phyloP scores from a whole-genome alignment of 1,284 basidiomycete genomes.

The Puccinia triticina region DNA sequence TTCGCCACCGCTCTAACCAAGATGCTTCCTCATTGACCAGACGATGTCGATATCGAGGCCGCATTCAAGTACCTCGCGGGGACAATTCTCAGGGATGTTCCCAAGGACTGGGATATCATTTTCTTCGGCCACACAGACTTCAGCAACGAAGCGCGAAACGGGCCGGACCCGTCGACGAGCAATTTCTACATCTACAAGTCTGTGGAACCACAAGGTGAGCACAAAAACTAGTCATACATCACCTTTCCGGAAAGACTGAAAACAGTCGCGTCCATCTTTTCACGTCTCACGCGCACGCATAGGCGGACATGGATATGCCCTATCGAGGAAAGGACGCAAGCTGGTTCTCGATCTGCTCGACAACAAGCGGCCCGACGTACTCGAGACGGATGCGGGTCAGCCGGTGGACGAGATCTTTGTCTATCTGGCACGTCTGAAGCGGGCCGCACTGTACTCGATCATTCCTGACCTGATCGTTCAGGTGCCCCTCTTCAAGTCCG shows the following conservation, averaged over 20 bases:
- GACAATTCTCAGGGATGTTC: conserved; percentile 44
- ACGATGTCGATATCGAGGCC: conserved; percentile 50
- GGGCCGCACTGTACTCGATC: conserved; percentile 36
- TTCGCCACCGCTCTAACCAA: too few species aligned
- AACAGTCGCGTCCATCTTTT: too few species aligned
- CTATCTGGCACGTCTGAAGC: conserved; percentile 26
- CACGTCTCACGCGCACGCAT: neutral
- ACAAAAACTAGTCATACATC: too few species aligned
- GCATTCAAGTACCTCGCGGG: conserved; percentile 44
- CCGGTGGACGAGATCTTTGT: conserved; percentile 50
- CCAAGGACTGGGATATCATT: conserved; percentile 46
- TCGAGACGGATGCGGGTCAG: conserved; percentile 39
- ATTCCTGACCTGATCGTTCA: conserved; percentile 50
- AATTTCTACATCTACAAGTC: conserved; percentile 50
- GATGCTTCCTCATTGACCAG: neutral
- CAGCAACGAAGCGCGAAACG: conserved; percentile 44
- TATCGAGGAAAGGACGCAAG: conserved; percentile 34
- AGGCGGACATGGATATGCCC: conserved; percentile 42
- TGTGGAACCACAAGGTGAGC: conserved; percentile 44
- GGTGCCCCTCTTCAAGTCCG: conserved; percentile 39
- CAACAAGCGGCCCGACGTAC: conserved; percentile 18
- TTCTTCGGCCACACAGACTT: conserved; percentile 51
- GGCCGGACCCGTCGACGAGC: conserved; percentile 2
- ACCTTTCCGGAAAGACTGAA: too few species aligned
- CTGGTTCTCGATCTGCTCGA: conserved; percentile 31